A percentile compares a stretch with the other conserved stretches of the same genome.
Conservation (phyloP, 1,139 yeast species). For the Sugiyamaella pinicola region DNA sequence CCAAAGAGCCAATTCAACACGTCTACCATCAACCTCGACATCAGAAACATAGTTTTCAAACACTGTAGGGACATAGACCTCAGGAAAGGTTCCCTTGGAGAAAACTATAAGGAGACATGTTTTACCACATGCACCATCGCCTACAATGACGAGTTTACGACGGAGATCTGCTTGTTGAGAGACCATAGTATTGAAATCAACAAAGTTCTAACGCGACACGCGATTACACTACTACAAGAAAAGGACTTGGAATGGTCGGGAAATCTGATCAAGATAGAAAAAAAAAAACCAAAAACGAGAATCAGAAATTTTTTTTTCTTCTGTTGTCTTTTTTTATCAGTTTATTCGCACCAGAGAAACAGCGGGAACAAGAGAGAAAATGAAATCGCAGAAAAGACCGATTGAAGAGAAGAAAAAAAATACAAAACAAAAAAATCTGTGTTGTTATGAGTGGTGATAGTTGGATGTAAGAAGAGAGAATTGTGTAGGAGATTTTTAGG, state of each 20-base stretch:
- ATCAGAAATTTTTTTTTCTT: neutral
- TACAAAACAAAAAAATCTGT: neutral
- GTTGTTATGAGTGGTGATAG: neutral
- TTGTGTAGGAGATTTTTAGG: neutral
- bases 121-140: constrained; percentile 96
- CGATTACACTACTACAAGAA: no score
- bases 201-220: neutral
- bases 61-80: constrained; percentile 92
- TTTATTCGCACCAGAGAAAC: no score
- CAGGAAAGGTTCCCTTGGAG: constrained; percentile 95
- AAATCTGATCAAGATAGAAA: neutral
- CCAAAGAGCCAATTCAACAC: constrained; percentile 93
- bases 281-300: neutral
- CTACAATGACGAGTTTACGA: constrained; percentile 85
- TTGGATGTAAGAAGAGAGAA: neutral
- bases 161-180: constrained; percentile 44
- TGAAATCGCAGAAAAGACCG: neutral
- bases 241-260: neutral
- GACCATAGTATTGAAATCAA: constrained; percentile 34
- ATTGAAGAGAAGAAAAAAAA: neutral
- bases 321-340: neutral
- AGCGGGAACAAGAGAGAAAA: neutral
- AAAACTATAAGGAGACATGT: constrained; percentile 61
- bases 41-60: constrained; percentile 94
- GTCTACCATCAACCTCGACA: constrained; percentile 89